Base-by-base conservation (phyloP, 2,329 filamentous ascomycete species). In the Curvularia eragrostidis region DNA sequence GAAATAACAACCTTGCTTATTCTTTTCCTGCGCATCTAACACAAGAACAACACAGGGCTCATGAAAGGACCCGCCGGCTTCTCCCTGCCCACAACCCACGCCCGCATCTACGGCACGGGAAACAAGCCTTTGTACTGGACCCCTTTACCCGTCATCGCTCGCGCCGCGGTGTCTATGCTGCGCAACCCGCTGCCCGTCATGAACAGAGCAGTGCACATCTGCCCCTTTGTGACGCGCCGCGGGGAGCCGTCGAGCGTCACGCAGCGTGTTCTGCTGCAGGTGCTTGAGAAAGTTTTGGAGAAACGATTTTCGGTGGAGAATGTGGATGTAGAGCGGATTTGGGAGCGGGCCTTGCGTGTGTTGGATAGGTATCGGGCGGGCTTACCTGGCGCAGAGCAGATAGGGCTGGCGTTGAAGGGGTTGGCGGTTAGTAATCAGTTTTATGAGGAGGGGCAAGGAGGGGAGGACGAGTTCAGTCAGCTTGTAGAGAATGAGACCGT, bases 31-130 rank as follows among this genome's bases (percentile, higher is more conserved):
- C 26, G 8, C 10, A 34, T 34, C 30, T 34, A 34, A 34, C 30
- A 34, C 12, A 4, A 15, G 3, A 2, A 34, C 12, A 13, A 34
- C 13, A 28, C 15, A 76, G 74, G 74, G 74, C 65, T 77, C n/a
- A 74, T 71, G 62, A 73, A 74, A 59, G 75, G 75, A 0, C 72
- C 69, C 1, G 75, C 73, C 5, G 75, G 75, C 18, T 73, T 77
- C 52, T 67, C 75, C 34, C 61, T 76, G 19, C 50, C 61, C 5
- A 69, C 66, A 10, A 60, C 58, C 10, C 62, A 56, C 23, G 73
- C 73, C 2, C 64, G 73, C n/a, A 75, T 77, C 55, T 76, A 77
- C 49, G 74, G 72, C 24, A 67, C 68, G 0, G 74, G 75, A 2
- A 56, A 69, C 6, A 73, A 72, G 18, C 55, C 48, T 0, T 51